A percentile compares a stretch with the other conserved stretches of the same genome.
These are phyloP conservation scores for Botrytis aclada DNA, from an alignment of 2,329 filamentous ascomycete species.

Conservation along the genomic window DNA sequence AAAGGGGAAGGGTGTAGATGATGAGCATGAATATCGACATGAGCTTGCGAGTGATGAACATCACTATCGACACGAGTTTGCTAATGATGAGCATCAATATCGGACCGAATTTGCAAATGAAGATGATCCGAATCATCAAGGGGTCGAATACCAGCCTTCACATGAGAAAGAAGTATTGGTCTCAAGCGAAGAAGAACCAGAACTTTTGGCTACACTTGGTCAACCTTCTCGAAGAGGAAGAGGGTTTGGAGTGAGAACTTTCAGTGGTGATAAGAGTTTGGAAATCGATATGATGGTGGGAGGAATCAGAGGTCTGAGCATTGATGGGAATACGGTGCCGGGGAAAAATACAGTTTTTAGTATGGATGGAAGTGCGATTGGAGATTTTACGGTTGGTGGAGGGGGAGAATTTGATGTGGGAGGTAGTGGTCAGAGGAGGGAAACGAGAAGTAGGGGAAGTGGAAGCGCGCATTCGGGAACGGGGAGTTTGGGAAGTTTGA, in stretches of 20 bases:
- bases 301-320: not conserved
- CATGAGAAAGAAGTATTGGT: not conserved
- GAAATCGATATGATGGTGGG: not conserved
- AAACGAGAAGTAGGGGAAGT: not conserved
- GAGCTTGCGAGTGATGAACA: not conserved
- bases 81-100: not conserved
- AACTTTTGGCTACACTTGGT: not conserved
- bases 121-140: not conserved
- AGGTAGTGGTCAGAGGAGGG: not conserved
- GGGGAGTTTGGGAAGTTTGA: not conserved
- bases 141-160: not conserved
- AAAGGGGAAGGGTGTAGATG: not conserved
- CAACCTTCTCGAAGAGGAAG: not conserved
- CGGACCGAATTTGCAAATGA: not conserved
- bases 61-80: not conserved
- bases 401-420: not conserved
- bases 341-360: not conserved
- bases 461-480: not conserved
- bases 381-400: not conserved
- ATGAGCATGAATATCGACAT: not conserved
- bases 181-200: constrained; percentile 6
- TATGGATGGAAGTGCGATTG: constrained; percentile 5
- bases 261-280: constrained; percentile 11
- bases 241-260: constrained; percentile 4
- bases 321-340: not conserved